phyloP scores from a whole-genome alignment of 371 early-diverging fungal genomes.

The Rhizomucor miehei region DNA sequence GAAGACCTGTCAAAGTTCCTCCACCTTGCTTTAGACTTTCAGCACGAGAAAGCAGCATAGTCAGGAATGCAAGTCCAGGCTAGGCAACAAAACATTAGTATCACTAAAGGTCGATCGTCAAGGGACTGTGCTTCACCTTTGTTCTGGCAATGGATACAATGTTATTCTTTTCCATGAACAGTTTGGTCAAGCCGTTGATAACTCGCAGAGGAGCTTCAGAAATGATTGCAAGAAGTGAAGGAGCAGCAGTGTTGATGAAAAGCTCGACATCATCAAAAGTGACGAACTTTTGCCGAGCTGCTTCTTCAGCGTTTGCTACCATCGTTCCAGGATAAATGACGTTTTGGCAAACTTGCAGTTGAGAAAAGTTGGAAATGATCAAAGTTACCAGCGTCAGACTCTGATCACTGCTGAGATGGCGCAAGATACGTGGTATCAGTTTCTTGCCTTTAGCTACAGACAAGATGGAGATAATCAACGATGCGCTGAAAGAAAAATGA shows the following conservation, averaged over 20 bases:
- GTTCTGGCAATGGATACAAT: conserved; percentile 79
- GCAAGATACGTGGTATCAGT: conserved; percentile 79
- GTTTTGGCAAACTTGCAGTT: conserved; percentile 79
- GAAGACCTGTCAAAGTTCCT: conserved; percentile 53
- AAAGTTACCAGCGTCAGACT: conserved; percentile 72
- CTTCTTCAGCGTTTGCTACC: conserved; percentile 50
- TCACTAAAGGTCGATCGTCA: not conserved
- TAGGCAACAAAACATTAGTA: conserved; percentile 6
- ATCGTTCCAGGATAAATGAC: conserved; percentile 54
- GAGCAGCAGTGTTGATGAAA: conserved; percentile 82
- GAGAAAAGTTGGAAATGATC: conserved; percentile 78
- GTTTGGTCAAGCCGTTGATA: conserved; percentile 72
- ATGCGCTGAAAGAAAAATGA: conserved; percentile 1
- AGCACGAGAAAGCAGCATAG: conserved; percentile 87
- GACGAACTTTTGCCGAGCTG: conserved; percentile 36
- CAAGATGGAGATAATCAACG: conserved; percentile 58
- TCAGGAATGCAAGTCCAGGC: conserved; percentile 86
- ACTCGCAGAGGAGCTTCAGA: conserved; percentile 81
- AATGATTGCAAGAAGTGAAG: conserved; percentile 75
- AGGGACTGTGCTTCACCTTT: conserved; percentile 39
- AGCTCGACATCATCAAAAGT: conserved; percentile 67
- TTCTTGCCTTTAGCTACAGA: conserved; percentile 85
- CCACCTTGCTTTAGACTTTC: conserved; percentile 84
- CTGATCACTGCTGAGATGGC: conserved; percentile 77
- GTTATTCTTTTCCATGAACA: conserved; percentile 86